These are phyloP conservation scores for Saccharomycopsis lassenensis DNA, from an alignment of 805 yeast species.

Conservation along the genomic window DNA sequence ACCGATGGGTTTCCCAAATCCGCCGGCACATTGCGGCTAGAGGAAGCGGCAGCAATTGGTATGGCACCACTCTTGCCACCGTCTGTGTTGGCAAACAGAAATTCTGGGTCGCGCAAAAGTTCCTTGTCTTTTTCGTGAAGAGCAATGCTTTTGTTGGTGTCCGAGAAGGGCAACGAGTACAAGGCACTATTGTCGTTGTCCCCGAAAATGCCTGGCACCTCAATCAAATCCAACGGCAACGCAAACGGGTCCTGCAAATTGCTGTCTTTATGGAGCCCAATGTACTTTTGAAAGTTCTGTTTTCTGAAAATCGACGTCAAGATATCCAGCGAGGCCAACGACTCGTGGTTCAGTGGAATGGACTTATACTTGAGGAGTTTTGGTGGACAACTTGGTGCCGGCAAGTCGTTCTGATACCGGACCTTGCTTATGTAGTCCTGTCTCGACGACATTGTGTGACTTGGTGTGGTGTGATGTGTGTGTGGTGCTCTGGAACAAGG, in stretches of 20 bases:
- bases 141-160: conserved; percentile 24
- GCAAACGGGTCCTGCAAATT: conserved; percentile 46
- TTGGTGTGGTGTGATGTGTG: no score
- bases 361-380: conserved; percentile 51
- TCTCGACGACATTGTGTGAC: conserved; percentile 29
- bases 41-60: conserved; percentile 16
- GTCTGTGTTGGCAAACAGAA: background rate
- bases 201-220: conserved; percentile 58
- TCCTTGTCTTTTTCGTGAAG: conserved; percentile 72
- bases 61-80: conserved; percentile 24
- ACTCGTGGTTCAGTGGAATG: conserved; percentile 30
- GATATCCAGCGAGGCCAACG: conserved; percentile 40
- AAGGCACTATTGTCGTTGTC: conserved; percentile 39
- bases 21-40: background rate
- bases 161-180: conserved; percentile 21
- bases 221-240: conserved; percentile 62
- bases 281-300: conserved; percentile 55
- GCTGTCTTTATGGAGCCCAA: conserved; percentile 43
- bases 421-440: conserved; percentile 76
- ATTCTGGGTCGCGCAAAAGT: conserved; percentile 66
- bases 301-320: conserved; percentile 64
- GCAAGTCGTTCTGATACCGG: conserved; percentile 76
- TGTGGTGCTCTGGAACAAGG: no score
- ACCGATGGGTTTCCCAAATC: no score
- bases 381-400: conserved; percentile 91